Percentiles rank a stretch among this genome's conserved stretches.
phyloP scores from a whole-genome alignment of 257 asterid genomes.

The Eustoma russellianum region DNA sequence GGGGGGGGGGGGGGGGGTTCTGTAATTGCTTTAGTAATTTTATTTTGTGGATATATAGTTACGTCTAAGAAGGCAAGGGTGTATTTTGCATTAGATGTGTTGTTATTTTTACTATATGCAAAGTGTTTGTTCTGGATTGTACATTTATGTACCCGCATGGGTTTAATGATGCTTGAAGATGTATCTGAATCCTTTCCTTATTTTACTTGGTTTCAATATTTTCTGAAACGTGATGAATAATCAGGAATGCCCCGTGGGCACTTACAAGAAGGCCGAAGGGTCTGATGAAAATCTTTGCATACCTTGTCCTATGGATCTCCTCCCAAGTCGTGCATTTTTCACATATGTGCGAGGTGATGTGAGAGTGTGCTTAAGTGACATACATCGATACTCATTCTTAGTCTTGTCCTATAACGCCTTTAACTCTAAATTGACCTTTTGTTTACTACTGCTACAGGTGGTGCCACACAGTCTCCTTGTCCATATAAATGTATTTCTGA shows the following conservation, averaged over 20 bases:
- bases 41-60: too few relatives aligned
- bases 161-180: too few relatives aligned
- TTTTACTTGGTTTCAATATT: too few relatives aligned
- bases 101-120: too few relatives aligned
- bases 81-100: too few relatives aligned
- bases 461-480: slow-evolving; percentile 67
- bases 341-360: slow-evolving; percentile 71
- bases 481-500: slow-evolving; percentile 78
- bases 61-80: too few relatives aligned
- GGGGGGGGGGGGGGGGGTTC: too few relatives aligned
- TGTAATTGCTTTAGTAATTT: too few relatives aligned
- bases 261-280: slow-evolving; percentile 74
- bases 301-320: slow-evolving; percentile 61
- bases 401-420: slow-evolving; percentile 1
- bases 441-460: slow-evolving; percentile 50
- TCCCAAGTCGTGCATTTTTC: slow-evolving; percentile 83
- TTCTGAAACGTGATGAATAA: not conserved
- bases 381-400: slow-evolving; percentile 1
- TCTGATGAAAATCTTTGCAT: slow-evolving; percentile 68
- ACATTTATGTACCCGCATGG: too few relatives aligned
- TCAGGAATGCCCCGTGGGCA: slow-evolving; percentile 90
- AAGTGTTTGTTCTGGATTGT: too few relatives aligned
- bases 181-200: too few relatives aligned
- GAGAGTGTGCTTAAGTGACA: slow-evolving; percentile 12
- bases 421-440: slow-evolving; percentile 17